Percentiles rank a stretch among this genome's conserved stretches.
Conservation (phyloP, 805 yeast species). For the Myxozyma geophila region DNA sequence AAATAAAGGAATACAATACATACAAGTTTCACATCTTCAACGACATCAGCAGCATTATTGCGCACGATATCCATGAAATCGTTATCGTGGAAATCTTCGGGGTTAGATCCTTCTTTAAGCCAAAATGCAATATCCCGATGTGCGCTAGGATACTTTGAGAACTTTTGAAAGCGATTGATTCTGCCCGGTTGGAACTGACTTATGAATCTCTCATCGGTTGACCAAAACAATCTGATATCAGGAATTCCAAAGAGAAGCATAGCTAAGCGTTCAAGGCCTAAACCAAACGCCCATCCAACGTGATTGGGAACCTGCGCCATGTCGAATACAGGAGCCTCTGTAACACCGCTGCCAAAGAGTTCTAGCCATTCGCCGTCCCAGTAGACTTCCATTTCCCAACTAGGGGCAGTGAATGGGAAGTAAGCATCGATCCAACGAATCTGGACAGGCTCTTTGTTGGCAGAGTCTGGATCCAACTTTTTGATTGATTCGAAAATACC, state of each 20-base stretch:
- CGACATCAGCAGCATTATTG: slow-evolving; percentile 77
- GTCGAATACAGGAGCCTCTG: slow-evolving; percentile 72
- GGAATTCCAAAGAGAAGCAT: slow-evolving; percentile 95
- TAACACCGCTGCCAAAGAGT: slow-evolving; percentile 94
- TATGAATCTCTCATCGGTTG: slow-evolving; percentile 74
- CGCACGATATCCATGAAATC: slow-evolving; percentile 95
- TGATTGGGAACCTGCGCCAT: slow-evolving; percentile 65
- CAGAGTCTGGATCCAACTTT: slow-evolving; percentile 61
- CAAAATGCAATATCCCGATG: slow-evolving; percentile 90
- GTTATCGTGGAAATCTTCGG: slow-evolving; percentile 66
- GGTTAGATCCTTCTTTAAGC: slow-evolving; percentile 56
- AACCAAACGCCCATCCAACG: slow-evolving; percentile 97
- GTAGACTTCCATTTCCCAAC: slow-evolving; percentile 98
- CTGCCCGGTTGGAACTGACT: slow-evolving; percentile 69
- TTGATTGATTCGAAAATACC: slow-evolving; percentile 78
- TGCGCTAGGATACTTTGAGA: slow-evolving; percentile 88
- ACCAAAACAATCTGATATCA: slow-evolving; percentile 93
- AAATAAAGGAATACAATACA: background rate
- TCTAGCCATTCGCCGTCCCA: slow-evolving; percentile 99
- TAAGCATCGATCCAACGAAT: slow-evolving; percentile 94
- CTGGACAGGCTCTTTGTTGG: slow-evolving; percentile 59
- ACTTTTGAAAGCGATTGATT: slow-evolving; percentile 79
- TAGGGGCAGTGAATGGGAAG: slow-evolving; percentile 98
- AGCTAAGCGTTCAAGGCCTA: slow-evolving; percentile 93
- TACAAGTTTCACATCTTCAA: slow-evolving; percentile 73